Conservation (phyloP, 73 alveolate species). For the Tetrahymena elliotti region DNA sequence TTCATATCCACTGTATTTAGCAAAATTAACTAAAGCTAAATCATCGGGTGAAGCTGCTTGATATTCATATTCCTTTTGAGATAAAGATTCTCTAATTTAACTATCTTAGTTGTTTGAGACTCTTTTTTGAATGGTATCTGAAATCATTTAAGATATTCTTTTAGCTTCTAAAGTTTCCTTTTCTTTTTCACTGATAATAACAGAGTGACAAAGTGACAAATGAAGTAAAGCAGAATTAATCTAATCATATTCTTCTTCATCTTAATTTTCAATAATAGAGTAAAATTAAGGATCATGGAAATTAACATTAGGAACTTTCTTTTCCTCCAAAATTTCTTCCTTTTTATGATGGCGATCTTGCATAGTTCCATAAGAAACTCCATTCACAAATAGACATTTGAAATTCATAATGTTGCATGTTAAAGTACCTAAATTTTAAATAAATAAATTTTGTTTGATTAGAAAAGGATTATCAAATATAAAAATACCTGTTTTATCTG, state of each 20-base stretch:
- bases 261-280: neutral
- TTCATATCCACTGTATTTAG: conserved; percentile 51
- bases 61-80: conserved; percentile 55
- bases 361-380: conserved; percentile 48
- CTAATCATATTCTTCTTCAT: conserved; percentile 14
- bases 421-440: conserved; percentile 89
- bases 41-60: conserved; percentile 91
- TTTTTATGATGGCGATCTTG: conserved; percentile 22
- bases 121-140: neutral
- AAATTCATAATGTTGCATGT: conserved; percentile 73
- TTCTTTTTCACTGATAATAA: conserved; percentile 50
- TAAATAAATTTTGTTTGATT: conserved; percentile 70
- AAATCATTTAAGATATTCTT: neutral
- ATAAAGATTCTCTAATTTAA: neutral
- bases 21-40: conserved; percentile 90
- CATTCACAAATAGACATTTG: conserved; percentile 60
- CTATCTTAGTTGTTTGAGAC: neutral
- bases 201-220: conserved; percentile 72
- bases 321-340: neutral
- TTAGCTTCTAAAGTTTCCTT: neutral
- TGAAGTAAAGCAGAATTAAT: conserved; percentile 37
- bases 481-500: conserved; percentile 69
- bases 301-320: conserved; percentile 20
- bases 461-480: neutral
- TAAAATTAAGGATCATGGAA: conserved; percentile 8